Conservation (phyloP, 768 basidiomycete species). For the Suillus alpinus region DNA sequence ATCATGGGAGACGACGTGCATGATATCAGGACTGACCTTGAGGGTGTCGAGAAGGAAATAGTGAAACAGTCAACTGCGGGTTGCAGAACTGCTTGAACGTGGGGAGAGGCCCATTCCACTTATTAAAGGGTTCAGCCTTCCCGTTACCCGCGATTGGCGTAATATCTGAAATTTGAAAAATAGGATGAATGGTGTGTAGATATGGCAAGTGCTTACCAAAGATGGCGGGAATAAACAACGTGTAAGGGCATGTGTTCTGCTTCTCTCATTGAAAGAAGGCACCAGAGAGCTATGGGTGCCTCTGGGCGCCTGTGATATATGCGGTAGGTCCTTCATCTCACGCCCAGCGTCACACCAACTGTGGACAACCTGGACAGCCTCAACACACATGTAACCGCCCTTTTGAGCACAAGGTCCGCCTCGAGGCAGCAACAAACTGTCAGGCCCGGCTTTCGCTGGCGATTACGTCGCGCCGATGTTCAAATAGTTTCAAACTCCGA, state of each 20-base stretch:
- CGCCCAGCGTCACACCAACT: not conserved
- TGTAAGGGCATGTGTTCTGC: constrained; percentile 18
- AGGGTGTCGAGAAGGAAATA: not conserved
- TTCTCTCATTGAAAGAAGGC: not conserved
- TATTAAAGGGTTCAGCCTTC: constrained; percentile 3
- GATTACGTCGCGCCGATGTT: not conserved
- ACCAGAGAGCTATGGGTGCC: not conserved
- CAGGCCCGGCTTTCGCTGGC: not conserved
- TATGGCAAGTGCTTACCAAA: constrained; percentile 15
- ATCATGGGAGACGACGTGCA: not conserved
- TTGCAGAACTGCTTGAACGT: not conserved
- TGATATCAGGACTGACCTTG: not conserved
- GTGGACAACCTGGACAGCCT: not conserved
- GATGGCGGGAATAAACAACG: constrained; percentile 15
- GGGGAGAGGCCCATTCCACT: not conserved
- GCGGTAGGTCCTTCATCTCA: not conserved
- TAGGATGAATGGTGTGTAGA: not conserved
- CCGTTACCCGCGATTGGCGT: constrained; percentile 1
- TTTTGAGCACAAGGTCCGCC: constrained; percentile 6
- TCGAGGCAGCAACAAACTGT: constrained; percentile 12
- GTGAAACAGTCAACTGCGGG: not conserved
- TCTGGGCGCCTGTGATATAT: constrained; percentile 1
- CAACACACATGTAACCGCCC: not conserved
- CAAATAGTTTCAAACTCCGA: constrained; percentile 1
- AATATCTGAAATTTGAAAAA: constrained; percentile 1